Evolutionary conservation across 179 eudicot genomes (phyloP).

Genomic region (Beta lomatogona): DNA sequence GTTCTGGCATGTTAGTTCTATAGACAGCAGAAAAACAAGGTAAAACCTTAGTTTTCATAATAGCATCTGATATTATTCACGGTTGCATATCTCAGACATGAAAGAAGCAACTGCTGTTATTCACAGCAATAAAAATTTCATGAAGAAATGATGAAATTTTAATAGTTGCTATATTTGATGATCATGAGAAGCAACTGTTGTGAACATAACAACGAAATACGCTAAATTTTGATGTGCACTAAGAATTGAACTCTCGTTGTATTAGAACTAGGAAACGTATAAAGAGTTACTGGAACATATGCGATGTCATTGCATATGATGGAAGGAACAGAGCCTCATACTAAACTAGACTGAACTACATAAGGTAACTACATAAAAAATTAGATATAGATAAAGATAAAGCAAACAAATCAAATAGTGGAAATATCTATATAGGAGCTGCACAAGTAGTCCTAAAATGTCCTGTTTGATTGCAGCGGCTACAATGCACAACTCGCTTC

Average conservation of each 20-base stretch:
- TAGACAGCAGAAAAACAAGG: neutral
- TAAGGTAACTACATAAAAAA: neutral
- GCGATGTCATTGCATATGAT: neutral
- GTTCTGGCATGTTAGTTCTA: neutral
- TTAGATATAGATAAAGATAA: neutral
- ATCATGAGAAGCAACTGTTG: neutral
- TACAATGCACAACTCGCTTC: constrained; percentile 80
- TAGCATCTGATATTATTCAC: neutral
- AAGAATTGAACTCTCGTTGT: neutral
- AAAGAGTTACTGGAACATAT: constrained; percentile 3
- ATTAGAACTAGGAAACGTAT: constrained; percentile 3
- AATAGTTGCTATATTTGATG: neutral
- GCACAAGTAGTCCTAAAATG: constrained; percentile 87
- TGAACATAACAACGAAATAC: neutral
- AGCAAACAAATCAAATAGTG: neutral
- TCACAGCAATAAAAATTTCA: too few species aligned
- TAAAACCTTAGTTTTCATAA: neutral
- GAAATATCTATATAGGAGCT: constrained; percentile 51
- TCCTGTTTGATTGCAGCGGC: constrained; percentile 83
- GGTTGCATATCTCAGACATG: neutral
- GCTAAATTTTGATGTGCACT: neutral
- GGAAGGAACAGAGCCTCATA: neutral
- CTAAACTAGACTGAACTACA: neutral
- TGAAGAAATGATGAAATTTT: too few species aligned
- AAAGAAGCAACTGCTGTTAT: neutral